Conservation (phyloP, 192 early-diverging fungal genomes). For the Backusella macrospora region DNA sequence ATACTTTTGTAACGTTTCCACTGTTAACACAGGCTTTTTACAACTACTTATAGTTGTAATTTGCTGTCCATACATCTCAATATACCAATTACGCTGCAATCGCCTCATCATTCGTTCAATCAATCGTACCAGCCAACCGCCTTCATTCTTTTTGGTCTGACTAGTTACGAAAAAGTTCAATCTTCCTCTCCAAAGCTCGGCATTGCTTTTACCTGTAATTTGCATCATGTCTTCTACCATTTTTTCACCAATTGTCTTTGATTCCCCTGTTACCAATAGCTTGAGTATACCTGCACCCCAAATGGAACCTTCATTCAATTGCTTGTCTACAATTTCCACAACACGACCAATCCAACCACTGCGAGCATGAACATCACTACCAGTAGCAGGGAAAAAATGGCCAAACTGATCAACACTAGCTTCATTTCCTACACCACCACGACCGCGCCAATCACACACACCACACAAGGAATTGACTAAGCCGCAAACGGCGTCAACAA, state of each 20-base stretch:
- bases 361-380: conserved; percentile 13
- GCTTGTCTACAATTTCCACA: conserved; percentile 76
- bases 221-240: conserved; percentile 4
- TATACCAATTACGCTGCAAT: conserved; percentile 70
- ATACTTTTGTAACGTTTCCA: conserved; percentile 13
- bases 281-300: conserved; percentile 64
- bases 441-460: conserved; percentile 88
- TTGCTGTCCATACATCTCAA: conserved; percentile 47
- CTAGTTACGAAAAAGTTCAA: not conserved
- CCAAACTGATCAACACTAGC: conserved; percentile 43
- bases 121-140: conserved; percentile 73
- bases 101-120: conserved; percentile 59
- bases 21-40: not conserved
- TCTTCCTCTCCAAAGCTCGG: conserved; percentile 7
- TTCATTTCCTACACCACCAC: conserved; percentile 62
- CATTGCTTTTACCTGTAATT: not conserved
- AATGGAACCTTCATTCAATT: conserved; percentile 64
- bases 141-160: conserved; percentile 58
- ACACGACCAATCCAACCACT: conserved; percentile 78
- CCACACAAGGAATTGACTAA: conserved; percentile 86
- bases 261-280: not conserved
- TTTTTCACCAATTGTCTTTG: conserved; percentile 19
- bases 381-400: conserved; percentile 27
- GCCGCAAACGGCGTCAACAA: conserved; percentile 92
- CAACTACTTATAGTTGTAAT: not conserved